phyloP scores from a whole-genome alignment of 257 asterid genomes.

The Scutellaria baicalensis region DNA sequence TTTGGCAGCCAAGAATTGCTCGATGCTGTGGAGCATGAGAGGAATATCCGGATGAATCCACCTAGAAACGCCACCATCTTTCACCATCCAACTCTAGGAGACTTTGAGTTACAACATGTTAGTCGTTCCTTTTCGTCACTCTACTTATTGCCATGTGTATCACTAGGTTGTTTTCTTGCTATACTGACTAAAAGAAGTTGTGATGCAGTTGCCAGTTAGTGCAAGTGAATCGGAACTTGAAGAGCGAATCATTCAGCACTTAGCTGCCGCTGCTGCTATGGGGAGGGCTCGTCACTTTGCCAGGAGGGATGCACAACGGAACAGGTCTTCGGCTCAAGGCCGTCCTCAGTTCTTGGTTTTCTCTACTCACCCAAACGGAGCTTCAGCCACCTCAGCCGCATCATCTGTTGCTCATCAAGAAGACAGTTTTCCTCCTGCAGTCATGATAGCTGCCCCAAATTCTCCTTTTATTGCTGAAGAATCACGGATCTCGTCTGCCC shows the following conservation, averaged over 20 bases:
- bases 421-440: conserved; percentile 21
- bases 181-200: background rate
- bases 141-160: background rate
- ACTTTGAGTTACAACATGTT: conserved; percentile 94
- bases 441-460: conserved; percentile 34
- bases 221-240: conserved; percentile 76
- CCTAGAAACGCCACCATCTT: conserved; percentile 78
- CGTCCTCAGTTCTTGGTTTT: conserved; percentile 70
- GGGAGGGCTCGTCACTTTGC: conserved; percentile 81
- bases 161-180: background rate
- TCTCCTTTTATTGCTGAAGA: conserved; percentile 39
- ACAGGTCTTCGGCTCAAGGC: conserved; percentile 60
- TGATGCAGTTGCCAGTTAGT: conserved; percentile 63
- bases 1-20: conserved; percentile 89
- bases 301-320: conserved; percentile 66
- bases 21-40: conserved; percentile 88
- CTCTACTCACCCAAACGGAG: conserved; percentile 52
- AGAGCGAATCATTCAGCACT: conserved; percentile 81
- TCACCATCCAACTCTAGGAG: conserved; percentile 95
- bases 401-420: conserved; percentile 10
- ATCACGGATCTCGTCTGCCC: conserved; percentile 32
- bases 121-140: conserved; percentile 11
- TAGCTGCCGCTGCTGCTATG: conserved; percentile 92
- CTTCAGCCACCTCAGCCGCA: conserved; percentile 29
- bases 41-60: conserved; percentile 75